phyloP scores from a whole-genome alignment of 2,329 filamentous ascomycete species.

The Botrytis hyacinthi region DNA sequence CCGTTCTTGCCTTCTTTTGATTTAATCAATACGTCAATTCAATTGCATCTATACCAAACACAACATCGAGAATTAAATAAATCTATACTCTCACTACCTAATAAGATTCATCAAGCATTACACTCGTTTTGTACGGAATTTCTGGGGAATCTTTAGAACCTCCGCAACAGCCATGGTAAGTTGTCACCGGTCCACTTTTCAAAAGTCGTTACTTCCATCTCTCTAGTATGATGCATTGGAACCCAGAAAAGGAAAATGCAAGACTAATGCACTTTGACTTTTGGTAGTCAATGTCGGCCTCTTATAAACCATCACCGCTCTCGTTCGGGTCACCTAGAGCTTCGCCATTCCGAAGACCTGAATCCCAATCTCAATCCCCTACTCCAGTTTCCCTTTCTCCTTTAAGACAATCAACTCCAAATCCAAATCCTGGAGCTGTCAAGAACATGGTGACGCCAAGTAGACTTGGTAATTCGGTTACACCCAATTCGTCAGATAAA shows the following conservation, averaged over 20 bases:
- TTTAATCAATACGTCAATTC: not conserved
- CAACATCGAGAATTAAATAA: not conserved
- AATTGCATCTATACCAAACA: not conserved
- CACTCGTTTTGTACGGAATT: not conserved
- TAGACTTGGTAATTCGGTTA: slow-evolving; percentile 40
- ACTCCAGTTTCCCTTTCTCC: slow-evolving; percentile 66
- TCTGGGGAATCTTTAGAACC: slow-evolving; percentile 5
- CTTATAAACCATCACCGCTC: slow-evolving; percentile 70
- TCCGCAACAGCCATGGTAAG: slow-evolving; percentile 22
- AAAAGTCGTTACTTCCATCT: slow-evolving; percentile 15
- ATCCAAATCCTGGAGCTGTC: slow-evolving; percentile 61
- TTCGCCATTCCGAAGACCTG: slow-evolving; percentile 62
- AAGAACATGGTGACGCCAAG: slow-evolving; percentile 43
- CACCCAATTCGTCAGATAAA: slow-evolving; percentile 41
- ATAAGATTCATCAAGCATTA: not conserved
- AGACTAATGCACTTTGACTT: slow-evolving; percentile 9
- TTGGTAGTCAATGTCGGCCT: slow-evolving; percentile 38
- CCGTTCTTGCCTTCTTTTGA: not conserved
- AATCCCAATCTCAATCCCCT: slow-evolving; percentile 50
- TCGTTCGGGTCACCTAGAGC: slow-evolving; percentile 70
- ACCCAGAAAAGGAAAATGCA: slow-evolving; percentile 15
- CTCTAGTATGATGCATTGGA: slow-evolving; percentile 8
- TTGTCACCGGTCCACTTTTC: slow-evolving; percentile 20
- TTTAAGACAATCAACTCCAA: slow-evolving; percentile 59
- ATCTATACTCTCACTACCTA: not conserved